Percentiles rank a stretch among this genome's conserved stretches.
Conservation (phyloP, 2,329 filamentous ascomycete species). For the Botrytis squamosa region DNA sequence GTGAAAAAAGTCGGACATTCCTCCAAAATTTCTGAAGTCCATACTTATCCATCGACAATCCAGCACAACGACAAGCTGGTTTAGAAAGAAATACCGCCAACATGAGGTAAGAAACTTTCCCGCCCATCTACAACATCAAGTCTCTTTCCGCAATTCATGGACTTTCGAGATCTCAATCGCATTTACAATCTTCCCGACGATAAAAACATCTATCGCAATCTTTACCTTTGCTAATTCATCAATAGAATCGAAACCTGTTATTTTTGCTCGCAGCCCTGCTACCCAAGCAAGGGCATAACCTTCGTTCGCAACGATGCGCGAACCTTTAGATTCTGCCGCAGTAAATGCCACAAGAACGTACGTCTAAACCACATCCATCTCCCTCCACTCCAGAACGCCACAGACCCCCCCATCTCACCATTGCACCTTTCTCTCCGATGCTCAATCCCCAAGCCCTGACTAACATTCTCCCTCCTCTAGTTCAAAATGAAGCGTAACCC, state of each 20-base stretch:
- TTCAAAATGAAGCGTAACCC: slow-evolving; percentile 99
- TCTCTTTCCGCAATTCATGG: too few relatives aligned
- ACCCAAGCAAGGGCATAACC: slow-evolving; percentile 60
- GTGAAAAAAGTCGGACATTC: slow-evolving; percentile 21
- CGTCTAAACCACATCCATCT: neutral
- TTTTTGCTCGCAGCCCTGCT: slow-evolving; percentile 68
- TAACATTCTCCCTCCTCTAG: slow-evolving; percentile 38
- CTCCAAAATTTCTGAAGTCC: slow-evolving; percentile 21
- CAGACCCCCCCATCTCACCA: neutral
- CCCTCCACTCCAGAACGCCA: neutral
- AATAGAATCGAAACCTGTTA: slow-evolving; percentile 42
- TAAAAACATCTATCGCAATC: neutral
- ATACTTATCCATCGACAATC: slow-evolving; percentile 12
- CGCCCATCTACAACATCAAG: neutral
- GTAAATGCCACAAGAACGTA: slow-evolving; percentile 48
- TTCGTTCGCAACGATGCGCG: slow-evolving; percentile 44
- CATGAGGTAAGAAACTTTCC: slow-evolving; percentile 20
- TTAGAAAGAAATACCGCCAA: slow-evolving; percentile 13
- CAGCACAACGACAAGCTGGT: slow-evolving; percentile 21
- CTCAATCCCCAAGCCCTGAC: neutral
- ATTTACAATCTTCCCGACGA: neutral
- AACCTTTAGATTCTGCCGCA: slow-evolving; percentile 56
- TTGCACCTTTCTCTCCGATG: neutral
- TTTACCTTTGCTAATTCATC: slow-evolving; percentile 7
- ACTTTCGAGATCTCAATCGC: neutral